Evolutionary conservation across 2,329 filamentous ascomycete genomes (phyloP).

Genomic region (Balansia obtecta): DNA sequence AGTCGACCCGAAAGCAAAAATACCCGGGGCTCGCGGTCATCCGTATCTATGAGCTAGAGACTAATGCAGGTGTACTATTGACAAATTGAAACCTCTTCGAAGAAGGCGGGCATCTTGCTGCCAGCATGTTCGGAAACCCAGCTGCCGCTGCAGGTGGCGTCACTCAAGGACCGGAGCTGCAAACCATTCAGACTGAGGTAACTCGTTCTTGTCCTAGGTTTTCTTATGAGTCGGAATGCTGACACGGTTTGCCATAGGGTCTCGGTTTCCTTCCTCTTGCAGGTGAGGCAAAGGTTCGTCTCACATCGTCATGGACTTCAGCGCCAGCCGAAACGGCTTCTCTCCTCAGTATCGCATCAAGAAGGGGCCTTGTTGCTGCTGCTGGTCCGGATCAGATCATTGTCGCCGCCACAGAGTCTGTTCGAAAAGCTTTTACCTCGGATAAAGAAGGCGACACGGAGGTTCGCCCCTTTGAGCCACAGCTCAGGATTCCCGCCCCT

Average conservation of each 20-base stretch:
- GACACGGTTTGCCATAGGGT: slow-evolving; percentile 29
- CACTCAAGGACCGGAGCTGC: slow-evolving; percentile 51
- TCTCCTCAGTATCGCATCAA: slow-evolving; percentile 71
- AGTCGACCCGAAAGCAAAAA: neutral
- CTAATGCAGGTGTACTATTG: slow-evolving; percentile 5
- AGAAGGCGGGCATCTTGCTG: slow-evolving; percentile 23
- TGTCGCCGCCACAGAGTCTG: slow-evolving; percentile 62
- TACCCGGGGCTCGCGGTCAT: neutral
- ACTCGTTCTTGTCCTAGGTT: neutral
- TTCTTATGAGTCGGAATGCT: neutral
- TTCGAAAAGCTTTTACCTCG: slow-evolving; percentile 61
- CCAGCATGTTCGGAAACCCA: slow-evolving; percentile 45
- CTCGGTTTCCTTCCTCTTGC: slow-evolving; percentile 73
- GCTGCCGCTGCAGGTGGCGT: slow-evolving; percentile 28
- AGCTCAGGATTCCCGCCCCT: slow-evolving; percentile 59
- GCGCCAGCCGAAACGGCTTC: slow-evolving; percentile 68
- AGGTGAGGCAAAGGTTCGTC: slow-evolving; percentile 69
- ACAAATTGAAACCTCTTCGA: slow-evolving; percentile 15
- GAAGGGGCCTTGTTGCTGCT: slow-evolving; percentile 71
- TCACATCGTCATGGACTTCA: slow-evolving; percentile 67
- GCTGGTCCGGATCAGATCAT: slow-evolving; percentile 71
- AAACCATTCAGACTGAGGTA: slow-evolving; percentile 74
- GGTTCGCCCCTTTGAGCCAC: slow-evolving; percentile 57
- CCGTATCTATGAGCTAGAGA: neutral
- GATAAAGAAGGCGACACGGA: slow-evolving; percentile 49